Conservation (phyloP, 495 filamentous ascomycete species). For the Aspergillus steynii region DNA sequence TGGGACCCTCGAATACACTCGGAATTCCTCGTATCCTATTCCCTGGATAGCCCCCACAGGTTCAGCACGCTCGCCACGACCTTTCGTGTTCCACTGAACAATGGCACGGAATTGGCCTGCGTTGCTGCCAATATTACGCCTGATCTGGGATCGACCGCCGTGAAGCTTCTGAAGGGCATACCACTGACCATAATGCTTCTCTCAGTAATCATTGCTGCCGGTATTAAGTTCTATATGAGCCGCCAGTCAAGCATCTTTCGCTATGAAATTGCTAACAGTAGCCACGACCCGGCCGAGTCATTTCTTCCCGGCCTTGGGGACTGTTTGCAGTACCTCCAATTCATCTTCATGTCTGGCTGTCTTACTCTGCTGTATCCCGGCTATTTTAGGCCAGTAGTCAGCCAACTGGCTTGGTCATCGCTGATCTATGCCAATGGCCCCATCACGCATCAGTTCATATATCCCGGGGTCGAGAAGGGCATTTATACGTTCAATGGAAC, state of each 20-base stretch:
- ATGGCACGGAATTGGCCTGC: conserved; percentile 9
- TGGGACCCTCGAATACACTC: conserved; percentile 11
- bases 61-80: conserved; percentile 16
- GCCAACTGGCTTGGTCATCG: conserved; percentile 20
- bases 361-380: conserved; percentile 19
- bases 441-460: conserved; percentile 17
- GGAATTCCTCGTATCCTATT: conserved; percentile 13
- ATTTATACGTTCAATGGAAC: conserved; percentile 14
- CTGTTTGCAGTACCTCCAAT: conserved; percentile 20
- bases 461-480: conserved; percentile 15
- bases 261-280: conserved; percentile 11
- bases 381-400: conserved; percentile 11
- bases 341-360: conserved; percentile 20
- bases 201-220: conserved; percentile 9
- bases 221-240: background rate
- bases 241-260: conserved; percentile 15
- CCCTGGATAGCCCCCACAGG: conserved; percentile 7
- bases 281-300: conserved; percentile 14
- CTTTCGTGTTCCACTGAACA: conserved; percentile 15
- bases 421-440: conserved; percentile 19
- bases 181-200: conserved; percentile 17
- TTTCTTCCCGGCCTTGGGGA: conserved; percentile 11
- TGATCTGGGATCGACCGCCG: conserved; percentile 10
- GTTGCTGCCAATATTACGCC: conserved; percentile 17
- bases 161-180: conserved; percentile 3